A percentile compares a stretch with the other conserved stretches of the same genome.
These are phyloP conservation scores for Magnolia sinica DNA, from an alignment of 164 flowering plant genomes.

Conservation along the genomic window DNA sequence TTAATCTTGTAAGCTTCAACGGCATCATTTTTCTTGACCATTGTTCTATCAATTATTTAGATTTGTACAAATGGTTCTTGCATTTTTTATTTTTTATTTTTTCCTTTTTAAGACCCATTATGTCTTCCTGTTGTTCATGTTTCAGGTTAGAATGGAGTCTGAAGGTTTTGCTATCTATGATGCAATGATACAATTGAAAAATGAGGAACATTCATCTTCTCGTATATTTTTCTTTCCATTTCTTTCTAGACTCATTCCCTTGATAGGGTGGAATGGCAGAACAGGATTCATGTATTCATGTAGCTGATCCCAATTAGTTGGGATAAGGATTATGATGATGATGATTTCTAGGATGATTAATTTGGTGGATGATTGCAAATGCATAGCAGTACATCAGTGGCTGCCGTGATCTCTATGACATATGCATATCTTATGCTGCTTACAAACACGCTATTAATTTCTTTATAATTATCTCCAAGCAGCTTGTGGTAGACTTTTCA, in stretches of 20 bases:
- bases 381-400: too few relatives aligned
- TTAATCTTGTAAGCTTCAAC: too few relatives aligned
- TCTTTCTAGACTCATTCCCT: neutral
- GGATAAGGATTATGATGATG: too few relatives aligned
- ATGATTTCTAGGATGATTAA: too few relatives aligned
- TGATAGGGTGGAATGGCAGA: neutral
- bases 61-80: neutral
- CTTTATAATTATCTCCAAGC: too few relatives aligned
- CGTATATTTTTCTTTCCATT: too few relatives aligned
- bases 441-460: too few relatives aligned
- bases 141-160: constrained; percentile 83
- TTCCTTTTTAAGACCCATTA: neutral
- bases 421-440: too few relatives aligned
- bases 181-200: constrained; percentile 72
- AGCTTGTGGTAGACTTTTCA: neutral
- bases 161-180: constrained; percentile 99
- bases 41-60: neutral
- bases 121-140: constrained; percentile 7
- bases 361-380: too few relatives aligned
- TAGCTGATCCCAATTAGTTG: too few relatives aligned
- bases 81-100: neutral
- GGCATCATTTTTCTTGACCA: neutral
- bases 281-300: too few relatives aligned
- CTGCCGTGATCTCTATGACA: too few relatives aligned
- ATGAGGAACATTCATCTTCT: constrained; percentile 42